Evolutionary conservation across 169 alveolate genomes (phyloP), one percentile per base, ranked within the genome.

Genomic region (Cystoisospora suis): DNA sequence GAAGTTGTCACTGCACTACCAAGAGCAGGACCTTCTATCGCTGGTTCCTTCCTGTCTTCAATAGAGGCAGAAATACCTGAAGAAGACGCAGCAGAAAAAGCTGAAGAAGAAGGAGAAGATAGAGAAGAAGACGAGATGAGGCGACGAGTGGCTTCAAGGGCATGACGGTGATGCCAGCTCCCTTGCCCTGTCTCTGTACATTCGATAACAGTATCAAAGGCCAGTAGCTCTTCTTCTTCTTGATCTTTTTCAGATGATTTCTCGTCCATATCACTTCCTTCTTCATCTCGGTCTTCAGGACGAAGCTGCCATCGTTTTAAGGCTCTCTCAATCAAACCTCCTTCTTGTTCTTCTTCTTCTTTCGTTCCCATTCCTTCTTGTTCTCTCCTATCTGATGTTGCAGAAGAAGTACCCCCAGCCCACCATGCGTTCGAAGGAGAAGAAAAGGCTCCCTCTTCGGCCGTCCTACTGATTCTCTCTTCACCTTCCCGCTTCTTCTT

Each of bases 181-280:
- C 77, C 77, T n/a, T n/a, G 77, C 27, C 77, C 77, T 4, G 34
- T n/a, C n/a, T 65, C 77, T 27, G 77, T 65, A 44, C 77, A 65
- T 44, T 65, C 77, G 40, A 65, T 65, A 44, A 65, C n/a, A 3
- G 77, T n/a, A 44, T 65, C 77, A 5, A 65, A n/a, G 44, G 77
- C 6, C 45, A 65, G 1, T 44, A 32, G 77, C 44, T 12, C 42
- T 44, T 3, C 34, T 36, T 65, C 77, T n/a, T n/a, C n/a, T n/a
- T n/a, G n/a, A n/a, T n/a, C n/a, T n/a, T n/a, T n/a, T n/a, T n/a
- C n/a, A n/a, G n/a, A n/a, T n/a, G n/a, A n/a, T n/a, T n/a, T n/a
- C n/a, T n/a, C n/a, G n/a, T n/a, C n/a, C n/a, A n/a, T n/a, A n/a
- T n/a, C n/a, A n/a, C n/a, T n/a, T n/a, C n/a, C n/a, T n/a, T n/a